These are phyloP conservation scores for Helianthus annuus DNA, from an alignment of 129 eudicot genomes.

Conservation along the genomic window DNA sequence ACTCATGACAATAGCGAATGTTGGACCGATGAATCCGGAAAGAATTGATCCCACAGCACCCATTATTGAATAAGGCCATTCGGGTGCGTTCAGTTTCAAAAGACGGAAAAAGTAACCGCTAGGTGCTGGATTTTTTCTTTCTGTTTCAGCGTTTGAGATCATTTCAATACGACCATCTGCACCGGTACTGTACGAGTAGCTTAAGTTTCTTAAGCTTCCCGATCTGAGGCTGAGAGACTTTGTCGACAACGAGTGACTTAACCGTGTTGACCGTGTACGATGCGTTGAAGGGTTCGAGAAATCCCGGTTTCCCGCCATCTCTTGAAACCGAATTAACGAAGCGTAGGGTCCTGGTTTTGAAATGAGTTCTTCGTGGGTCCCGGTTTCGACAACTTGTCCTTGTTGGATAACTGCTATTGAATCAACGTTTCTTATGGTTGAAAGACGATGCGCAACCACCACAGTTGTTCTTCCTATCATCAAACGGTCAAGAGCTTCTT, in stretches of 20 bases:
- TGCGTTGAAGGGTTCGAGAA: slow-evolving; percentile 81
- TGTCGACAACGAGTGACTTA: slow-evolving; percentile 85
- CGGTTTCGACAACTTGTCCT: slow-evolving; percentile 88
- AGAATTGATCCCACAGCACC: slow-evolving; percentile 93
- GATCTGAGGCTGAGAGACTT: slow-evolving; percentile 92
- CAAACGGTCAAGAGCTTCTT: slow-evolving; percentile 92
- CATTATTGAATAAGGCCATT: slow-evolving; percentile 95
- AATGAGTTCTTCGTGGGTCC: slow-evolving; percentile 85
- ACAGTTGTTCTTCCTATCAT: slow-evolving; percentile 95
- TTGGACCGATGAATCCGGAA: slow-evolving; percentile 93
- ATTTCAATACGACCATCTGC: slow-evolving; percentile 93
- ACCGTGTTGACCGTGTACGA: slow-evolving; percentile 74
- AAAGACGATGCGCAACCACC: slow-evolving; percentile 97
- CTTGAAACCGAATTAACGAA: slow-evolving; percentile 84
- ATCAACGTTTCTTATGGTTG: slow-evolving; percentile 92
- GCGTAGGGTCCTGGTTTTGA: slow-evolving; percentile 85
- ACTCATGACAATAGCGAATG: slow-evolving; percentile 97
- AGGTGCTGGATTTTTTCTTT: slow-evolving; percentile 84
- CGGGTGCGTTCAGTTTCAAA: slow-evolving; percentile 85
- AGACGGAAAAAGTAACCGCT: slow-evolving; percentile 71
- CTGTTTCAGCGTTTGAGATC: slow-evolving; percentile 89
- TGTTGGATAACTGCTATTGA: slow-evolving; percentile 89
- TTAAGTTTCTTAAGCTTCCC: slow-evolving; percentile 86
- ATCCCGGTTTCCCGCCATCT: slow-evolving; percentile 95
- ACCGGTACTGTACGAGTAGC: slow-evolving; percentile 93